Base-by-base conservation (phyloP, 192 early-diverging fungal genomes). In the Entomortierella parvispora region DNA sequence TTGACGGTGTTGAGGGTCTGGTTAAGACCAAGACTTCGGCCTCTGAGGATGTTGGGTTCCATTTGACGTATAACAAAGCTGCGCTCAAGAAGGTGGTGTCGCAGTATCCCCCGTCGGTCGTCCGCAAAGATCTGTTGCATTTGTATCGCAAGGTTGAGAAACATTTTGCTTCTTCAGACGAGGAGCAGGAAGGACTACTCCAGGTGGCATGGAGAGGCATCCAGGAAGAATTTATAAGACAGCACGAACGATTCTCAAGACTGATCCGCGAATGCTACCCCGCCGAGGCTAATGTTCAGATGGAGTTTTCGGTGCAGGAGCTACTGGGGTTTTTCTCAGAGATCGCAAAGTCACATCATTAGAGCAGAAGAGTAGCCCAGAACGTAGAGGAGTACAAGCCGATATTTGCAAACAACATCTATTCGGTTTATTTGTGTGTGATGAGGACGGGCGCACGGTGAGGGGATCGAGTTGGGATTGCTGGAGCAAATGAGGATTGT, bases 141-240 rank as follows among this genome's bases (percentile, higher is more conserved):
- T 79, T 97, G 20, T 95, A 96, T 68, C 95, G 94, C 56, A 90
- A 93, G 31, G 95, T 99, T 3, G 96, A 97, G 46, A 97, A 97
- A 78, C 96, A 98, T 75, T 98, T 93, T 72, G 85, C 91, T 4
- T 93, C 95, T 40, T 5, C 37, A 40, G 37, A 40, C 20, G 92
- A 93, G 69, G 91, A 88, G 20, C 92, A 92, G 68, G 90, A 86
- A 44, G 88, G 90, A 0, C 71, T 99, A 34, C 65, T 94, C 14
- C 93, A 94, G 58, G 91, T 97, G 11, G 90, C 97, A 0, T 98
- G 97, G 96, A 82, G 93, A 50, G 89, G 89, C 8, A 95, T 99
- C 42, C 92, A 95, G 50, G 92, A 96, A 59, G 95, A 96, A 25
- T 87, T 94, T 48, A 87, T 93, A 28, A 83, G 86, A 25, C 91